Evolutionary conservation across 371 early-diverging fungal genomes (phyloP).

Genomic region (Circinella minor): DNA sequence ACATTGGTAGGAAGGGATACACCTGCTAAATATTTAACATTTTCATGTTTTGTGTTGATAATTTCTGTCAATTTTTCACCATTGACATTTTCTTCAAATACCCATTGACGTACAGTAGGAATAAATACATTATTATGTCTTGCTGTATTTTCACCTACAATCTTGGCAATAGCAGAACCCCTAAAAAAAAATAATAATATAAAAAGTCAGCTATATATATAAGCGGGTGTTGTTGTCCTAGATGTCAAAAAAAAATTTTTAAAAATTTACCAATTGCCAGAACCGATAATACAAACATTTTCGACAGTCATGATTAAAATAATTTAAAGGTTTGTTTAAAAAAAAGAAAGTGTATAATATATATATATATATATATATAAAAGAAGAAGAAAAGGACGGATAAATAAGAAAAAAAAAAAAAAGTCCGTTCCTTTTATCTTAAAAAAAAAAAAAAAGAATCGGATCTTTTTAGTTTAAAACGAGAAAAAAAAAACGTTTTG

Average conservation of each 20-base stretch:
- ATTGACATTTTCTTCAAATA: conserved; percentile 87
- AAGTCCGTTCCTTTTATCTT: background rate
- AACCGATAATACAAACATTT: conserved; percentile 89
- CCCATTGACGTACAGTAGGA: conserved; percentile 91
- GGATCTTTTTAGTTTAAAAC: background rate
- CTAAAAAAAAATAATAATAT: conserved; percentile 41
- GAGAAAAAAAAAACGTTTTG: background rate
- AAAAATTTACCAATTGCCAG: conserved; percentile 86
- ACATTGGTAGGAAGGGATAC: conserved; percentile 89
- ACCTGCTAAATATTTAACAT: conserved; percentile 89
- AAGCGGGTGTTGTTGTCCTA: too few relatives aligned
- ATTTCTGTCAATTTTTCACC: conserved; percentile 88
- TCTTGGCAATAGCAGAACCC: conserved; percentile 97
- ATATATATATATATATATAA: too few relatives aligned
- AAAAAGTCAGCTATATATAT: conserved; percentile 8
- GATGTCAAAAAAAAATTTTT: too few relatives aligned
- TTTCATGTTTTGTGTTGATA: conserved; percentile 94
- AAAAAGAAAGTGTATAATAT: too few relatives aligned
- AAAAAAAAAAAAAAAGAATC: background rate
- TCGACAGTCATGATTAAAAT: conserved; percentile 38
- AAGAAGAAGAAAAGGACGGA: conserved; percentile 11
- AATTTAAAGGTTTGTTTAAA: too few relatives aligned
- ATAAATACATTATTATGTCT: conserved; percentile 69
- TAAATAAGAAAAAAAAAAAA: conserved; percentile 8
- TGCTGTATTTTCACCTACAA: conserved; percentile 88